Base-by-base conservation (phyloP, 1,284 basidiomycete species). In the Trametes sp. region DNA sequence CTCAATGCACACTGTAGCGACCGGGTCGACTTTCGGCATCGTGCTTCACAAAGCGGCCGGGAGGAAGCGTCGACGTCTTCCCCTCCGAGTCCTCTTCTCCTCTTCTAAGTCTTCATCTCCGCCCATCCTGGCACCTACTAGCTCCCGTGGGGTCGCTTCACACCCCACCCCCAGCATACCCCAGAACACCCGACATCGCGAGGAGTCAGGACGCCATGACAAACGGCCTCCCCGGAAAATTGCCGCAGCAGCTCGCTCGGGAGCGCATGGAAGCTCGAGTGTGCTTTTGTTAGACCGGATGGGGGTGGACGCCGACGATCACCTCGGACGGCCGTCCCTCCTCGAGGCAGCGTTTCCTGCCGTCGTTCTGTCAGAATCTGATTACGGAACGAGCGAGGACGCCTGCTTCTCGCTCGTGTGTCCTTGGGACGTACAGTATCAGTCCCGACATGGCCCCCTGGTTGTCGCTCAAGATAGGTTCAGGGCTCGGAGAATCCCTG, bases 301-400 rank as follows among this genome's bases (percentile, higher is more conserved):
- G 41, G 38, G 41, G 31, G 21, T 1, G 13, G 45, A 59, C 54
- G 57, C 57, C 57, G 57, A 59, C 44, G 51, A 59, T 54, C 57
- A 49, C 33, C 44, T 31, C 16, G 33, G 31, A 31, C 14, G 14
- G 57, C 51, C 51, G 51, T 38, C 44, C 31, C 10, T 45, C 51
- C 57, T 33, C 50, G 57, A 52, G 50, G 57, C 38, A 28, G 6
- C 21, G 46, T 45, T 14, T n/a, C 23, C 23, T 38, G 36, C 14
- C 35, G 16, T n/a, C n/a, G 50, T 54, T 46, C 52, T 46, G 57
- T 59, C 57, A 54, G 57, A 59, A 48, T 53, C 51, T 59, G 51
- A 59, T 59, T 16, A 24, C 14, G 24, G 45, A 24, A 45, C 21
- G 21, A 45, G 45, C 6, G 45, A 21, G 42, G 19, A 10, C 5